Base-by-base conservation (phyloP, 2,329 filamentous ascomycete species). In the Plenodomus tracheiphilus region DNA sequence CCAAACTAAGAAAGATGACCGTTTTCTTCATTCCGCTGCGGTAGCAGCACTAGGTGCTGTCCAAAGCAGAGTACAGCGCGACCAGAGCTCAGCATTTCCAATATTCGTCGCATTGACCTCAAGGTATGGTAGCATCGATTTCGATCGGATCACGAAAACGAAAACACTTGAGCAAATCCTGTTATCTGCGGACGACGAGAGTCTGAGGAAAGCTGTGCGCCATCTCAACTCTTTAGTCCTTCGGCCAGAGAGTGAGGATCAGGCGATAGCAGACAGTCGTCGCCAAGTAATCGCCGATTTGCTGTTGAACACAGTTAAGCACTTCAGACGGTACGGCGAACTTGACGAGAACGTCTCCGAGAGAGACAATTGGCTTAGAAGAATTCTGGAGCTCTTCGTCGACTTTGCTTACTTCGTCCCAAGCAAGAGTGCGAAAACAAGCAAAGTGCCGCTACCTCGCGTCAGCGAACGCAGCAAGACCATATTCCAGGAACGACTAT, bases 101-200 rank as follows among this genome's bases (percentile, higher is more conserved):
- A 76, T 93, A 6, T 74, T 94, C 11, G 78, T 80, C 35, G 82
- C 83, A 19, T 75, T 97, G n/a, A 80, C 94, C 37, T 82, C 84
- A 32, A 82, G 84, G 42, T 77, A 86, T 51, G 89, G 89, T 2
- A 81, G 81, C 1, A 85, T 90, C 58, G 89, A 88, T 65, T 94
- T 97, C 64, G 94, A 97, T 66, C 86, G 89, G 55, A 79, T 88
- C 48, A 96, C 92, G 1, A 94, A 88, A 68, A 88, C 87, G 2
- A 96, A 93, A 73, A 93, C 90, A 0, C 76, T 96, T 1, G 90
- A 95, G 60, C 86, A 82, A 54, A 77, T 94, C 2, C 73, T 95
- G 4, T 79, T 84, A 43, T 79, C 81, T 37, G 81, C 84, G 8
- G 81, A 82, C 49, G 61, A 73, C n/a, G 67, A 75, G 20, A 72